Evolutionary conservation across 768 basidiomycete species (phyloP), one percentile per base, ranked within the genome.

Genomic region (Mycena polygramma): DNA sequence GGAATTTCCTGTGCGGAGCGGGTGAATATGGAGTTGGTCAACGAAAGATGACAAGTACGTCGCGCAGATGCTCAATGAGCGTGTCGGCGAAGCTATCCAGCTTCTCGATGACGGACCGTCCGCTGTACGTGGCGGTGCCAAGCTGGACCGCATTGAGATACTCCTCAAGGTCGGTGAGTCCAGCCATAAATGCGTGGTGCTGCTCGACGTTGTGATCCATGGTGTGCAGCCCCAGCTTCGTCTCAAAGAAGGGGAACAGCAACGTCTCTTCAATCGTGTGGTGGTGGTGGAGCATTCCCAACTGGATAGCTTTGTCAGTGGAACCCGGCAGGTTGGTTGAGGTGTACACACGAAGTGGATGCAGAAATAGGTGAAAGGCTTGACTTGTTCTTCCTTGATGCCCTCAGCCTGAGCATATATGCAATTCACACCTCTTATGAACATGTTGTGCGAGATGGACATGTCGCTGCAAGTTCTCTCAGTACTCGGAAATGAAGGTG

Each of bases 141-240:
- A 83, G 86, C 75, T 89, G 86, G 14, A 92, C 87, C 37, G 89
- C 88, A 66, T 89, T 83, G 66, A 91, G 83, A 30, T 79, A 79
- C n/a, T 64, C 63, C 57, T 78, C 75, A 5, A 77, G 71, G 35
- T 75, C 75, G 7, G 75, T 71, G 8, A 81, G 63, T 26, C 77
- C 73, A 11, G 74, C 74, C 39, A 77, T 70, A 63, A 82, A 82
- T 5, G 45, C 60, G 17, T 73, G 67, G 43, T 81, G 81, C 53
- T 81, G 76, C 30, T 81, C 78, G 43, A 79, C 68, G 68, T 78
- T 81, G n/a, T 49, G 43, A 11, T 54, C 53, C 70, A 82, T 75
- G 2, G 75, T 36, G 5, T 74, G 73, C n/a, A 60, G 54, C 13
- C 80, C 78, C 1, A 81, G 67, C 46, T 80, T 80, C 48, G 76